Conservation (phyloP, 768 basidiomycete genomes). For the Rhizopogon vesiculosus region DNA sequence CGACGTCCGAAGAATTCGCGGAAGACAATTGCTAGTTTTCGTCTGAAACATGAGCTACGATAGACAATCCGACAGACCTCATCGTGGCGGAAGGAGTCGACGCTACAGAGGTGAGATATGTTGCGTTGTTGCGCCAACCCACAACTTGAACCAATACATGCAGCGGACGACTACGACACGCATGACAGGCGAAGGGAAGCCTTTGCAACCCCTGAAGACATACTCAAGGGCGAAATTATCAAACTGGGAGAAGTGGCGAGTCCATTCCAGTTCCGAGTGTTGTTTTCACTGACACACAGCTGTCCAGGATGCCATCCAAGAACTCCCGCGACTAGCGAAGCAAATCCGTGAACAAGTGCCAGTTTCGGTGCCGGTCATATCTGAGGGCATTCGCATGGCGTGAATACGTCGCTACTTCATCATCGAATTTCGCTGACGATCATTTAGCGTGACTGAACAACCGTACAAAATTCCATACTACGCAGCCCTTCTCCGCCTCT, state of each 20-base stretch:
- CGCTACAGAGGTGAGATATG: constrained; percentile 47
- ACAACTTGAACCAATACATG: not conserved
- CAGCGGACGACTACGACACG: constrained; percentile 53
- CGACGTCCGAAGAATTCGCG: constrained; percentile 3
- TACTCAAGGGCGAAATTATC: constrained; percentile 60
- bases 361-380: constrained; percentile 55
- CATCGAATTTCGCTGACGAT: constrained; percentile 5
- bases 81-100: constrained; percentile 42
- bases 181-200: constrained; percentile 62
- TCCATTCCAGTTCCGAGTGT: constrained; percentile 2
- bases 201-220: constrained; percentile 70
- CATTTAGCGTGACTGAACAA: constrained; percentile 75
- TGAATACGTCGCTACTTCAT: constrained; percentile 17
- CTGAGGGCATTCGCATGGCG: constrained; percentile 76
- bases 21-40: constrained; percentile 5
- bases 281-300: constrained; percentile 3
- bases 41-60: constrained; percentile 50
- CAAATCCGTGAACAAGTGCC: constrained; percentile 59
- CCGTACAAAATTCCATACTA: constrained; percentile 93
- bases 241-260: constrained; percentile 82
- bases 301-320: constrained; percentile 62
- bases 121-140: not conserved
- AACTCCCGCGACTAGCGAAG: constrained; percentile 60
- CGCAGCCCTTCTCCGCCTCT: constrained; percentile 69
- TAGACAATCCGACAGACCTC: constrained; percentile 50